Evolutionary conservation across 2,329 filamentous ascomycete genomes (phyloP).

Genomic region (Fusarium anguioides): DNA sequence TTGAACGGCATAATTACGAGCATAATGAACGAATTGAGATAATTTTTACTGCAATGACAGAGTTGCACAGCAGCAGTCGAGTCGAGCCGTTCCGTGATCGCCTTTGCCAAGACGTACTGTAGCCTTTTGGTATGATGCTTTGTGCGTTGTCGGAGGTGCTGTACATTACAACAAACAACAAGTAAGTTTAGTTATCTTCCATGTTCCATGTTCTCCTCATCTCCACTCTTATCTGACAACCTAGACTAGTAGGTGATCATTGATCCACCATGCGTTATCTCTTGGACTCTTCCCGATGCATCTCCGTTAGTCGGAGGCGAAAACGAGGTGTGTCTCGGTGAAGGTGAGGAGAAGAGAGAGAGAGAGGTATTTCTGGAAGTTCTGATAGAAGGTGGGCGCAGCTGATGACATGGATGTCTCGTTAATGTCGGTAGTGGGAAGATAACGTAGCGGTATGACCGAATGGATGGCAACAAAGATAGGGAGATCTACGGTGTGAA

Average conservation of each 20-base stretch:
- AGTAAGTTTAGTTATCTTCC: no score
- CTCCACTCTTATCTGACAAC: slow-evolving; percentile 30
- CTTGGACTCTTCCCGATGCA: slow-evolving; percentile 18
- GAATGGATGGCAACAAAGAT: slow-evolving; percentile 1
- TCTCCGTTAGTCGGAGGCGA: slow-evolving; percentile 26
- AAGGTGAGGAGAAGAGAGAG: not conserved
- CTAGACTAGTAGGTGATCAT: slow-evolving; percentile 8
- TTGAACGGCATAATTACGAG: slow-evolving; percentile 20
- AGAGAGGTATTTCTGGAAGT: slow-evolving; percentile 28
- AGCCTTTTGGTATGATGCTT: no score
- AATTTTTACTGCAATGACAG: not conserved
- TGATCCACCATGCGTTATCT: slow-evolving; percentile 22
- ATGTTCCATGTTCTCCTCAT: slow-evolving; percentile 6
- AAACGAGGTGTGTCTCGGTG: slow-evolving; percentile 23
- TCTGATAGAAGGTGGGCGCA: slow-evolving; percentile 22
- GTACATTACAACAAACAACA: no score
- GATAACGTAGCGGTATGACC: slow-evolving; percentile 8
- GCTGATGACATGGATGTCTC: not conserved
- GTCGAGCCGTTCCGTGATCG: not conserved
- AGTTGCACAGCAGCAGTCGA: no score
- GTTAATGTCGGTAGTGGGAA: not conserved
- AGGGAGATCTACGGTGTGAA: slow-evolving; percentile 20
- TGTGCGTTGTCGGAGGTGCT: slow-evolving; percentile 31
- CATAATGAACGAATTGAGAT: slow-evolving; percentile 28
- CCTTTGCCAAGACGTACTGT: slow-evolving; percentile 10